Evolutionary conservation across 768 basidiomycete species (phyloP), one percentile per base, ranked within the genome.

Genomic region (Vararia minispora): DNA sequence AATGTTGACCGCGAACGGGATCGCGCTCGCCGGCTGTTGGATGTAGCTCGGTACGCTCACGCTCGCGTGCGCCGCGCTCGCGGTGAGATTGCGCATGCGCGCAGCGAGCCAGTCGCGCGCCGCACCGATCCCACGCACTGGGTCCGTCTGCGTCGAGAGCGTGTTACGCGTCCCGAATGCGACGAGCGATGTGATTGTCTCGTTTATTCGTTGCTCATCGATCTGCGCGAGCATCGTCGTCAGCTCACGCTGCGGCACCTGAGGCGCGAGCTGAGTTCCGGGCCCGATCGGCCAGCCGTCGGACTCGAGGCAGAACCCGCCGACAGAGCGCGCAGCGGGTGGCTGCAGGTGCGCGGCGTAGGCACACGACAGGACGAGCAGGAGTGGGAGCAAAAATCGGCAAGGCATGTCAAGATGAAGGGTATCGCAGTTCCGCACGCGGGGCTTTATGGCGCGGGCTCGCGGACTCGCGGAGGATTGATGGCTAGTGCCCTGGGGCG

Each of bases 91-190:
- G 53, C 63, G 60, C 63, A 73, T 62, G 50, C 72, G 57, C 4
- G 62, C 47, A 3, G 66, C 67, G 45, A 73, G 66, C 73, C 71
- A 75, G 54, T 72, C 69, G 21, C 70, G 54, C 13, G 73, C 67
- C 5, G 71, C 73, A 29, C 72, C 71, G 27, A 75, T 71, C 0
- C 71, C 71, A 25, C 71, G 65, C 8, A 52, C 49, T 13, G 71
- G 68, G 47, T 72, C 65, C 5, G 71, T 71, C 52, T 73, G 71
- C 47, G 50, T 69, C 21, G 71, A 72, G 29, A 66, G 59, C 21
- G 71, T 74, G 55, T 66, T 62, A 8, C 72, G 62, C 14, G 71
- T 75, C 14, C 72, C 73, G 45, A 74, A 72, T 16, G 71, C 68
- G 33, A 68, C 67, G 25, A 75, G 69, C 48, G 71, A 71, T 32